phyloP scores from a whole-genome alignment of 2,329 filamentous ascomycete species.

The Fusarium ambrosium region DNA sequence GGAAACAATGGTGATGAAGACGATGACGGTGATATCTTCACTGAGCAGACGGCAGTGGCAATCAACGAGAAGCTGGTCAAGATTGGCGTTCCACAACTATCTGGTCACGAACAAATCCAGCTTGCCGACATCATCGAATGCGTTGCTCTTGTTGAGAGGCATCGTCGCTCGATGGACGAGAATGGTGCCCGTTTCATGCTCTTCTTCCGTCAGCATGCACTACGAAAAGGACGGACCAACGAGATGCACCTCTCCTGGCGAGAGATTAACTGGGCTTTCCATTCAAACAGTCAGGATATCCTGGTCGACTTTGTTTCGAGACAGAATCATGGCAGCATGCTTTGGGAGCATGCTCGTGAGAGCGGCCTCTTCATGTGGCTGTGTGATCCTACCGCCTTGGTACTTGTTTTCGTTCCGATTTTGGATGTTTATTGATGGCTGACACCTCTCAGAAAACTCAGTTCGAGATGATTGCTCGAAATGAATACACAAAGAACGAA shows the following conservation, averaged over 20 bases:
- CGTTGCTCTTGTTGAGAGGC: constrained; percentile 84
- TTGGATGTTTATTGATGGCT: constrained; percentile 1
- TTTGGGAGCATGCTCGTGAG: constrained; percentile 88
- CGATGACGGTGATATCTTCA: constrained; percentile 74
- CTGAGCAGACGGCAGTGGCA: constrained; percentile 75
- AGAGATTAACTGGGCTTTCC: constrained; percentile 88
- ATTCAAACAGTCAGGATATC: constrained; percentile 90
- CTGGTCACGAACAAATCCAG: constrained; percentile 88
- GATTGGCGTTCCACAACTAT: constrained; percentile 82
- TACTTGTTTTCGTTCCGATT: constrained; percentile 58
- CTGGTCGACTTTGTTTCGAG: constrained; percentile 84
- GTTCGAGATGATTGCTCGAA: constrained; percentile 91
- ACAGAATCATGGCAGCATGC: constrained; percentile 83
- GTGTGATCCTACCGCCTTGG: constrained; percentile 79
- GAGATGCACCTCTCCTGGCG: constrained; percentile 79
- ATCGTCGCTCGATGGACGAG: constrained; percentile 89
- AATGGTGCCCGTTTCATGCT: constrained; percentile 90
- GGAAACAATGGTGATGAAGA: constrained; percentile 52
- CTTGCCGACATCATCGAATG: constrained; percentile 89
- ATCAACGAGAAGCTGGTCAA: constrained; percentile 84
- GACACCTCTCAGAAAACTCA: constrained; percentile 63
- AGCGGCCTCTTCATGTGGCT: constrained; percentile 97
- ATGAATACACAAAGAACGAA: constrained; percentile 91
- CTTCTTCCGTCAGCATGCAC: constrained; percentile 85
- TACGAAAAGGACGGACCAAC: constrained; percentile 75